Evolutionary conservation across 73 alveolate species (phyloP).

Genomic region (Uronychia setigera): DNA sequence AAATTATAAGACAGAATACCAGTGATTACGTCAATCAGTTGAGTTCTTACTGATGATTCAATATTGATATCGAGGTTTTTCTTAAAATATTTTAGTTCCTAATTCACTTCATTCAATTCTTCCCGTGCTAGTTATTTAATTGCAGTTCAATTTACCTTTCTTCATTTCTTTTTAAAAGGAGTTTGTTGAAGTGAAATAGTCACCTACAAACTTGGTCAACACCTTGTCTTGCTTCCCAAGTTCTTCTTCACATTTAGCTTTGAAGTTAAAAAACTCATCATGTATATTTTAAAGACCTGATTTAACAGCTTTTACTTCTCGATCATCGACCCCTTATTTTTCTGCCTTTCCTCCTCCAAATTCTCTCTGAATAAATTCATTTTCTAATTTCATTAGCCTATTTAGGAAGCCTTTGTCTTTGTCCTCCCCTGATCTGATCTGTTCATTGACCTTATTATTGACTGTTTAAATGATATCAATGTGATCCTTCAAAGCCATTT

Average conservation of each 20-base stretch:
- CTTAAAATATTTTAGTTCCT: not conserved
- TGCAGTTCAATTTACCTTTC: not conserved
- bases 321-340: not conserved
- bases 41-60: not conserved
- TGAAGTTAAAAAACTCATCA: not conserved
- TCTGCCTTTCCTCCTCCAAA: constrained; percentile 10
- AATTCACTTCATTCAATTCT: not conserved
- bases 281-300: not conserved
- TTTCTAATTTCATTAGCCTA: constrained; percentile 27
- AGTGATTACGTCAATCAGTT: not conserved
- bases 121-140: not conserved
- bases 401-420: constrained; percentile 20
- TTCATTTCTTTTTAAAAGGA: not conserved
- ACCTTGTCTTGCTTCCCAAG: not conserved
- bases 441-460: constrained; percentile 14
- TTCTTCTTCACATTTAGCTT: not conserved
- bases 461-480: constrained; percentile 48
- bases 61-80: not conserved
- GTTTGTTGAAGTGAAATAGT: not conserved
- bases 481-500: constrained; percentile 51
- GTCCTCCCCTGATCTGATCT: constrained; percentile 28
- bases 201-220: not conserved
- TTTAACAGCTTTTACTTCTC: not conserved
- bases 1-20: not conserved
- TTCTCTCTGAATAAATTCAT: constrained; percentile 22